phyloP scores from a whole-genome alignment of 495 filamentous ascomycete genomes.

The Lasiosphaeria ovina region DNA sequence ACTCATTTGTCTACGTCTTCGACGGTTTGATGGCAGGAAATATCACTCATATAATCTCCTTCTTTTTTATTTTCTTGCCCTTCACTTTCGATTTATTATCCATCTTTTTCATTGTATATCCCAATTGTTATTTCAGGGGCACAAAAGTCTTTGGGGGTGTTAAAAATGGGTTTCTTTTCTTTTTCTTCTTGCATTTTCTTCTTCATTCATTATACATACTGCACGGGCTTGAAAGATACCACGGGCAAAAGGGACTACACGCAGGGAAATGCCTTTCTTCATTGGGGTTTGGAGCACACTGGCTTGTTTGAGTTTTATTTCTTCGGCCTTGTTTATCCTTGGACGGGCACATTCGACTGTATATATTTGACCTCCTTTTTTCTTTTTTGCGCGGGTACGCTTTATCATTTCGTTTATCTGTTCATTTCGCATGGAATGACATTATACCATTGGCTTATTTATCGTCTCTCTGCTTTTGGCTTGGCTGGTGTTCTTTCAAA shows the following conservation, averaged over 20 bases:
- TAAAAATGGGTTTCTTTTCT: background rate
- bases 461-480: too few relatives aligned
- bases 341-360: too few relatives aligned
- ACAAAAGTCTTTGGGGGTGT: background rate
- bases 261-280: constrained; percentile 15
- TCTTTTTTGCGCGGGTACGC: too few relatives aligned
- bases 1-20: too few relatives aligned
- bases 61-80: background rate
- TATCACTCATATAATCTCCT: constrained; percentile 5
- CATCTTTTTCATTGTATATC: background rate
- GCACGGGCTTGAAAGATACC: constrained; percentile 8
- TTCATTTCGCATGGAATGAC: too few relatives aligned
- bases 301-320: background rate
- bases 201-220: constrained; percentile 10
- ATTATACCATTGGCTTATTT: too few relatives aligned
- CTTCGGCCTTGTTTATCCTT: background rate
- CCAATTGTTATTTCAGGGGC: background rate
- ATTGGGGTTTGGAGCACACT: background rate
- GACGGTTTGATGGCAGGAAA: background rate
- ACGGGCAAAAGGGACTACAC: constrained; percentile 15
- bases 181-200: background rate
- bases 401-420: too few relatives aligned
- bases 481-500: too few relatives aligned
- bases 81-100: background rate
- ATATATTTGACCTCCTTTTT: too few relatives aligned